Base-by-base conservation (phyloP, 2,329 filamentous ascomycete genomes). In the Colletotrichum theobromicola region DNA sequence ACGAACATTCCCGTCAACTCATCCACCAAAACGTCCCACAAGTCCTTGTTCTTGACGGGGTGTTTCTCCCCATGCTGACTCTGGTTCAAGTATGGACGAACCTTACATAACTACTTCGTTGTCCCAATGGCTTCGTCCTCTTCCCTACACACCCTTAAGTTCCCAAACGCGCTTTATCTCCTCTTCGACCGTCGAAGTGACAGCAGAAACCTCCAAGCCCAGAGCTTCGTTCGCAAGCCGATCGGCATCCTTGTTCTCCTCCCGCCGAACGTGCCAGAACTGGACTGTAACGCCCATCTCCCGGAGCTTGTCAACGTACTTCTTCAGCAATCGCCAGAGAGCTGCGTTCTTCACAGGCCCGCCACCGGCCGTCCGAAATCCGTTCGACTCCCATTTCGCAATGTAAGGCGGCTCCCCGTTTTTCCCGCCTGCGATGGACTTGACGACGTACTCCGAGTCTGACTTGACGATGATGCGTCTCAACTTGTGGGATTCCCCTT, bases 131-230 rank as follows among this genome's bases (percentile, higher is more conserved):
- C 10, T 50, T 50, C n/a, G 4, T 50, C 42, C 42, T 6, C 0
- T 50, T 50, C n/a, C 0, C 2, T 4, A 50, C 1, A 50, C n/a
- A 2, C 42, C n/a, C 42, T 50, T n/a, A 50, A 1, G 0, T 21
- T 2, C 1, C 42, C 42, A 50, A 13, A 24, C 42, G n/a, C 42
- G 42, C 42, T 50, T 50, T 1, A 50, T 50, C 2, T 50, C 42
- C n/a, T 50, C 42, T n/a, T 50, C 42, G n/a, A 50, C 42, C n/a
- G 42, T 50, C n/a, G 42, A 50, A 50, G n/a, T 50, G 42, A 50
- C n/a, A 50, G 42, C 42, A 13, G 6, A 21, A 3, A 12, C 42
- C 4, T 1, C 42, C n/a, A 50, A 2, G 10, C 21, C 53, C 53
- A 57, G 2, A 13, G 21, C 53, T 18, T 28, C 26, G n/a, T 61